Evolutionary conservation across 2,329 filamentous ascomycete genomes (phyloP).

Genomic region (Ilyonectria sp.): DNA sequence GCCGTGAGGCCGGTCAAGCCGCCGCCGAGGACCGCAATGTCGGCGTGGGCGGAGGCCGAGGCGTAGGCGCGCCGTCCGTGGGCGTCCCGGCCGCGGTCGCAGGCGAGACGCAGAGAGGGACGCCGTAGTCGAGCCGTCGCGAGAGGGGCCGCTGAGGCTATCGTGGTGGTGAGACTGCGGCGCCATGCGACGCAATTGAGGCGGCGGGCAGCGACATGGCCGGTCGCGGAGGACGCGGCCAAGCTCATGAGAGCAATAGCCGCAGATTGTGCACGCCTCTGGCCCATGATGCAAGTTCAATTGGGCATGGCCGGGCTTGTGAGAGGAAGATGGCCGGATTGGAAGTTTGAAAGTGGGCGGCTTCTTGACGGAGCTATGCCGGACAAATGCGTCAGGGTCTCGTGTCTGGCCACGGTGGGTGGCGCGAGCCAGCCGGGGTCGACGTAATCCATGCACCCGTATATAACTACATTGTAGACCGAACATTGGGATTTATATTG

Average conservation of each 20-base stretch:
- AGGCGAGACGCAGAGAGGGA: conserved; percentile 23
- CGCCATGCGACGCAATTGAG: conserved; percentile 32
- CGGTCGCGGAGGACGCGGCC: conserved; percentile 34
- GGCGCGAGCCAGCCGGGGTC: conserved; percentile 4
- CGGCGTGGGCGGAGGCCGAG: conserved; percentile 43
- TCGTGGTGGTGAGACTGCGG: conserved; percentile 32
- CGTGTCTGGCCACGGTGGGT: background rate
- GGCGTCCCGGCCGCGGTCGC: conserved; percentile 9
- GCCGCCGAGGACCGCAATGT: conserved; percentile 81
- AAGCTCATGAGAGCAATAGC: conserved; percentile 47
- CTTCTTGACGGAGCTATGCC: background rate
- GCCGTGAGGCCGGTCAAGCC: conserved; percentile 87
- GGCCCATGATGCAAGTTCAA: conserved; percentile 50
- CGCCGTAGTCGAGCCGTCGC: conserved; percentile 25
- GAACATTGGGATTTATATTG: background rate
- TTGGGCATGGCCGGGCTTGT: conserved; percentile 46
- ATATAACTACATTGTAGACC: background rate
- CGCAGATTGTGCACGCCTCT: conserved; percentile 46
- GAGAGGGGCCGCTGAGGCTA: conserved; percentile 3
- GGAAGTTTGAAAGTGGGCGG: background rate
- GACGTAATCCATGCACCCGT: background rate
- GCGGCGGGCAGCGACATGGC: conserved; percentile 27
- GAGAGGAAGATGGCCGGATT: conserved; percentile 25
- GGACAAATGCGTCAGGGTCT: background rate
- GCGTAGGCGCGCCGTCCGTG: conserved; percentile 34